Base-by-base conservation (phyloP, 164 flowering plant species). In the Brasenia schreberi region DNA sequence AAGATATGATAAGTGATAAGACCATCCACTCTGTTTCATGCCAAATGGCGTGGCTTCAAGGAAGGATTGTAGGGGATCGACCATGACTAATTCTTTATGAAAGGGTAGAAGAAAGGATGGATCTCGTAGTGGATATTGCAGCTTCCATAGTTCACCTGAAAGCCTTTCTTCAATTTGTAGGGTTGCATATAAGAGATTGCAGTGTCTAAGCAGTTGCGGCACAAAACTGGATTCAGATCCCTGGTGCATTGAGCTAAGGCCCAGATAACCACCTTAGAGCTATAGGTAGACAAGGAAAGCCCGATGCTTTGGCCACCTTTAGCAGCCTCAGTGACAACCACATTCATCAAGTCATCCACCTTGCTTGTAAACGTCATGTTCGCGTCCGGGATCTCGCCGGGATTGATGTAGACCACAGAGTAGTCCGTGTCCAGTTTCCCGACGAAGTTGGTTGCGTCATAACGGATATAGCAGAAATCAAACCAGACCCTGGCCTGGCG, bases 181-280 rank as follows among this genome's bases (percentile, higher is more conserved):
- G 59, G 53, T 14, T 53, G 64, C 19, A 58, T 58, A 43, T 59
- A 56, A 6, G 67, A 45, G 11, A 64, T 60, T 0, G 72, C 72
- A 5, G 45, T 69, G 17, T 62, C 63, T 67, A 64, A 59, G 43
- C 72, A 69, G 62, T 69, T 66, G 4, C 58, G 63, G 18, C 72
- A 69, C 6, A 19, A 43, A 19, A 69, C 44, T 14, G 16, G 43
- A 0, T 56, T 19, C 18, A 69, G 11, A 58, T 69, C 67, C n/a
- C 67, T 59, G 23, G 66, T 69, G 67, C 72, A 69, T 39, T 69
- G 72, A 39, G 65, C 67, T 66, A 69, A 14, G 11, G 63, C 72
- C 33, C 64, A 69, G 6, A 69, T 64, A 23, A 52, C 64, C 18
- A 64, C 59, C 6, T 16, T 64, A 3, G 64, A 56, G 17, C 64